Evolutionary conservation across 768 basidiomycete genomes (phyloP).

Genomic region (Leucocoprinus leucothites): DNA sequence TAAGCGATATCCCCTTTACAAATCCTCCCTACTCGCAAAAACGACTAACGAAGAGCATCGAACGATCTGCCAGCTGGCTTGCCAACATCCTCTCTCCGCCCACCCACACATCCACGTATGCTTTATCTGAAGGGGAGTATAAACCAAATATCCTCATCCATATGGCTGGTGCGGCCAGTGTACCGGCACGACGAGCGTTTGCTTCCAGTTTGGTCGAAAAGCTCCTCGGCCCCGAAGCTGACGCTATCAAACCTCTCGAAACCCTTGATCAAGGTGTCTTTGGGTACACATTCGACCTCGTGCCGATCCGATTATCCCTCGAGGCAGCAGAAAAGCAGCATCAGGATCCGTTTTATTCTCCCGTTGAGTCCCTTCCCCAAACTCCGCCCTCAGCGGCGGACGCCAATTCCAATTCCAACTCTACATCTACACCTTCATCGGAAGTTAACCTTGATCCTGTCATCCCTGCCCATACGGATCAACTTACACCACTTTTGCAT

Average conservation of each 20-base stretch:
- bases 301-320: constrained; percentile 38
- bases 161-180: constrained; percentile 59
- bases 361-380: not conserved
- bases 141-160: constrained; percentile 49
- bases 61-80: constrained; percentile 67
- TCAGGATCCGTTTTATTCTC: not conserved
- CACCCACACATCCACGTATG: not conserved
- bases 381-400: too few relatives aligned
- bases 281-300: constrained; percentile 73
- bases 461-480: constrained; percentile 13
- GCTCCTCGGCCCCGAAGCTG: constrained; percentile 53
- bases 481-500: constrained; percentile 41
- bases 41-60: constrained; percentile 70
- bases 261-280: constrained; percentile 65
- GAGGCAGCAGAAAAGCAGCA: constrained; percentile 16
- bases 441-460: constrained; percentile 10
- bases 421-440: constrained; percentile 1
- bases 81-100: constrained; percentile 39
- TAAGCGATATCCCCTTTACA: constrained; percentile 69
- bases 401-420: not conserved
- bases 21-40: constrained; percentile 71
- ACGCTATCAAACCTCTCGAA: constrained; percentile 44
- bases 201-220: constrained; percentile 53
- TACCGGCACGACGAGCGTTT: constrained; percentile 62
- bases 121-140: not conserved